Base-by-base conservation (phyloP, 2,329 filamentous ascomycete species). In the Ascochyta rabiei region DNA sequence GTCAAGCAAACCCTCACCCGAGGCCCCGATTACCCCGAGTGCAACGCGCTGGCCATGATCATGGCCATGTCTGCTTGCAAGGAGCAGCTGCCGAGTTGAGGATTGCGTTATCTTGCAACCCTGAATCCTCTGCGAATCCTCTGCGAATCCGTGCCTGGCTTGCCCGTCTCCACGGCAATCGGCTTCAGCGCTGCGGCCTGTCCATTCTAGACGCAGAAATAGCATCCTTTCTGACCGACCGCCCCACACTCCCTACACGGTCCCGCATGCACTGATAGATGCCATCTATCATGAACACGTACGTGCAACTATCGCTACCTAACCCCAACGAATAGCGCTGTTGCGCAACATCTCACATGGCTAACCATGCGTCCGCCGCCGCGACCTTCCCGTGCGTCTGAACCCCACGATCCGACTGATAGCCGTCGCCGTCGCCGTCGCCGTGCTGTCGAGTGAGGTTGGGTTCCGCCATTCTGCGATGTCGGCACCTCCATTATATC, bases 391-490 rank as follows among this genome's bases (percentile, higher is more conserved):
- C 35, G 38, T 47, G 37, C 43, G 39, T 37, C 53, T 46, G 10
- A 49, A 71, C 68, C 70, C 70, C 70, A 70, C 69, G 59, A 54
- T 44, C 38, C 38, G 46, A 49, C 41, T 42, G 52, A 49, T 46
- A 54, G 42, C 52, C 37, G 33, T 28, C 23, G 41, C 42, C 41
- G 33, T 31, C n/a, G 42, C 52, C 37, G 33, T 28, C 23, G 41
- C 42, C 41, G 33, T 31, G n/a, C n/a, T n/a, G n/a, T n/a, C 24
- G 37, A 9, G 24, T 50, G 52, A 55, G 52, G 52, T 55, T 47
- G 52, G 31, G 62, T 69, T 66, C 12, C 64, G 59, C 64, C 67
- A 61, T 63, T 61, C 62, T 63, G 66, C 69, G 60, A 71, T 67
- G 63, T 72, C 71, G 70, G 69, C 63, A 57, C 61, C 41, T 56